Evolutionary conservation across 768 basidiomycete genomes (phyloP).

Genomic region (Termitomyces heimii): DNA sequence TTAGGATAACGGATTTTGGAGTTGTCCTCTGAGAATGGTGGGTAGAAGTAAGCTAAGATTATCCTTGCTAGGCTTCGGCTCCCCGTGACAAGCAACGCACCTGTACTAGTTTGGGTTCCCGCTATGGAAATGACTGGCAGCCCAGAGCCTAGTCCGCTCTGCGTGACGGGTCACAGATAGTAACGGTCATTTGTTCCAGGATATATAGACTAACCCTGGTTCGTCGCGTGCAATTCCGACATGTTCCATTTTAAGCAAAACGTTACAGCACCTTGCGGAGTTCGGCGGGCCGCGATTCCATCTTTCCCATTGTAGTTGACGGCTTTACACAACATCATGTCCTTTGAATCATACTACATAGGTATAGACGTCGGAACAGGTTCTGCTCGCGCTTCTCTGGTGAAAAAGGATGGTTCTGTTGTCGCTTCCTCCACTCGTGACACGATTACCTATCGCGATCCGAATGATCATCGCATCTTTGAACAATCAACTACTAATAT

Average conservation of each 20-base stretch:
- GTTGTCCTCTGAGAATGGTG: not conserved
- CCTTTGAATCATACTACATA: conserved; percentile 47
- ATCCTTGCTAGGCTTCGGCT: not conserved
- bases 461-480: conserved; percentile 84
- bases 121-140: too few species aligned
- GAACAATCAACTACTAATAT: conserved; percentile 93
- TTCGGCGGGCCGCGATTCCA: not conserved
- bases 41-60: not conserved
- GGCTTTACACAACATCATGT: conserved; percentile 21
- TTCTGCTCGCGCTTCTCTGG: conserved; percentile 83
- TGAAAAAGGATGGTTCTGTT: conserved; percentile 61
- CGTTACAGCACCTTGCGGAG: too few species aligned
- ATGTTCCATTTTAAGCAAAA: too few species aligned
- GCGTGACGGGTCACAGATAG: too few species aligned
- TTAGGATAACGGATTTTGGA: not conserved
- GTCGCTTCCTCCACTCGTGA: conserved; percentile 75
- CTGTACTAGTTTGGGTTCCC: too few species aligned
- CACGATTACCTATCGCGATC: conserved; percentile 84
- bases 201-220: too few species aligned
- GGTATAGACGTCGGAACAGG: conserved; percentile 91
- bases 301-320: not conserved
- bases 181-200: too few species aligned
- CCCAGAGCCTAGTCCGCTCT: too few species aligned
- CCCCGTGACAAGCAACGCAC: not conserved
- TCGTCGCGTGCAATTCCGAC: too few species aligned